Percentiles rank a stretch among this genome's conserved stretches.
phyloP scores from a whole-genome alignment of 352 stramenopile species.

The Aphanomyces stellatus region DNA sequence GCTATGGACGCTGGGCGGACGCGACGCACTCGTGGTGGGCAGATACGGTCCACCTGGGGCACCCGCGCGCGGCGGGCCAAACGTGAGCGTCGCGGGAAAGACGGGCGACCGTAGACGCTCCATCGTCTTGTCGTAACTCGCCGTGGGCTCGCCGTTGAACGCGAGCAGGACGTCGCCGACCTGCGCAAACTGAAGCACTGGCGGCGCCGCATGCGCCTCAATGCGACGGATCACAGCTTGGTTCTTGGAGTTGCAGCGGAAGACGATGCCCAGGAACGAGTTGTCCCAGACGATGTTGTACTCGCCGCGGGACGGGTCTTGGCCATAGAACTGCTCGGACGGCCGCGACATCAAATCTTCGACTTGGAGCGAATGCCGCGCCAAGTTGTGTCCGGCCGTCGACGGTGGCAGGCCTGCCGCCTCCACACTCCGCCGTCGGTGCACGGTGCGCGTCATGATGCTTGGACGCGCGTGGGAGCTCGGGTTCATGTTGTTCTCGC shows the following conservation, averaged over 20 bases:
- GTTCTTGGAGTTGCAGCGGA: slow-evolving; percentile 21
- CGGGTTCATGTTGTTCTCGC: background rate
- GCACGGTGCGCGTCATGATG: background rate
- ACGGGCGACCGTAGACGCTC: background rate
- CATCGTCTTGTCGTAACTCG: slow-evolving; percentile 11
- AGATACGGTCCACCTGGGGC: no score
- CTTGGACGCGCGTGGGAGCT: background rate
- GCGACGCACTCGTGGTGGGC: background rate
- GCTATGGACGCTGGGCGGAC: background rate
- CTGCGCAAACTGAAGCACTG: background rate
- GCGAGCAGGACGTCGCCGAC: slow-evolving; percentile 15
- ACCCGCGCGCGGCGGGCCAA: background rate
- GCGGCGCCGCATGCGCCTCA: background rate
- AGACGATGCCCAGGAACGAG: slow-evolving; percentile 10
- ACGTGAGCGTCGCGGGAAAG: slow-evolving; percentile 1
- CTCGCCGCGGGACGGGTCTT: background rate
- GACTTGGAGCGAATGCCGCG: background rate
- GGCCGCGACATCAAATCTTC: background rate
- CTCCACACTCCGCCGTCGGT: background rate
- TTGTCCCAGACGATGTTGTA: slow-evolving; percentile 17
- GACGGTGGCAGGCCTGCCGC: no score
- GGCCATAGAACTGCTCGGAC: background rate
- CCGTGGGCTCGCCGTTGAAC: slow-evolving; percentile 8
- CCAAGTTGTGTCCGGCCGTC: no score
- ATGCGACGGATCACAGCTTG: slow-evolving; percentile 12